These are phyloP conservation scores for Solanum hybrid DNA, from an alignment of 305 asterid species.

Conservation along the genomic window DNA sequence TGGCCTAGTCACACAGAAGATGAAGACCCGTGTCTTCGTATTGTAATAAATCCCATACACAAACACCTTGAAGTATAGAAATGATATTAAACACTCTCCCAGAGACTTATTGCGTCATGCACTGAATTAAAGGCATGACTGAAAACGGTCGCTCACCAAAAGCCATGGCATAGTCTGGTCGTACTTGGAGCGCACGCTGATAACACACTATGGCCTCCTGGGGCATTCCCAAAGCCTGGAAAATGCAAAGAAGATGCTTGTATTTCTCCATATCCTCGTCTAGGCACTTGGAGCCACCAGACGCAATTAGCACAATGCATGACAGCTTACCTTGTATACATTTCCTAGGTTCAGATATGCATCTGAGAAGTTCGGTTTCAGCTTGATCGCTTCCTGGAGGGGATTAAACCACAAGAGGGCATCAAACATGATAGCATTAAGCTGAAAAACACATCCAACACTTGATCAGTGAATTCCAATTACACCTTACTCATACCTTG, in stretches of 20 bases:
- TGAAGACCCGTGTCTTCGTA: neutral
- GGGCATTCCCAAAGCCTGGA: constrained; percentile 91
- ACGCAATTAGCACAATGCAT: constrained; percentile 34
- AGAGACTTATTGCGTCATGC: neutral
- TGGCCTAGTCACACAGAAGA: neutral
- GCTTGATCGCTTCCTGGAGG: constrained; percentile 88
- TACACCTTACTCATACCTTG: constrained; percentile 40
- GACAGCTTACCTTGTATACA: constrained; percentile 83
- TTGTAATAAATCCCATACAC: neutral
- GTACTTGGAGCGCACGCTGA: constrained; percentile 84
- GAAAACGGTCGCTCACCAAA: constrained; percentile 47
- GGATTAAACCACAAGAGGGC: constrained; percentile 2
- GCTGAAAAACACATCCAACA: constrained; percentile 8
- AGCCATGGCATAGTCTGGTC: constrained; percentile 92
- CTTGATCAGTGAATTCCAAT: neutral
- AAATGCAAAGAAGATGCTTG: constrained; percentile 44
- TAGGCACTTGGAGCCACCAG: constrained; percentile 39
- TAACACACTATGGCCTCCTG: constrained; percentile 91
- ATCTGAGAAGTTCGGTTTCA: constrained; percentile 88
- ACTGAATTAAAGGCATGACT: neutral
- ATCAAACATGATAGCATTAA: neutral
- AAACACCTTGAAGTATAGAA: neutral
- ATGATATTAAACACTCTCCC: neutral
- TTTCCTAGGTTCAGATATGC: constrained; percentile 92
- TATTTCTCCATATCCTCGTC: constrained; percentile 43